Base-by-base conservation (phyloP, 148 eudicot genomes). In the Arctostaphylos glauca region DNA sequence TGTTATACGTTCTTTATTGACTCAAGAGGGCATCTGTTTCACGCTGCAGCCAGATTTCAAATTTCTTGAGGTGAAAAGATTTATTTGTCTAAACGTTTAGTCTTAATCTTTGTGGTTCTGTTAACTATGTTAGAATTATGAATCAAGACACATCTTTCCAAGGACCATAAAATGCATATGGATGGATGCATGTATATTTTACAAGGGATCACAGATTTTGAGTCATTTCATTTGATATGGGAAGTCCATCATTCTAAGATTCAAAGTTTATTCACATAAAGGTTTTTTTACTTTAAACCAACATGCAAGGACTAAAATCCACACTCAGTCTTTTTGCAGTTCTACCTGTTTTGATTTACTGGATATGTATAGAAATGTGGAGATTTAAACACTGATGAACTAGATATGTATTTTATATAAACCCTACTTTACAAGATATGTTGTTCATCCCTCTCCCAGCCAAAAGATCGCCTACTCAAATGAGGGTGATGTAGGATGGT, bases 11-110 rank as follows among this genome's bases (percentile, higher is more conserved):
- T 93, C 99, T 87, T 86, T 96, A 19, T 91, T 96, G 92, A 96
- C 99, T 70, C 99, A 96, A 86, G 99, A 96, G 89, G 99, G 99
- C 81, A 96, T 96, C 55, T 96, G 99, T 90, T 92, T 96, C 86
- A 93, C 95, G 25, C 84, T 96, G 85, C 64, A 96, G 86, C 99
- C 97, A 7, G 94, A 91, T 86, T 96, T 96, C 85, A 96, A 96
- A 82, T 96, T 96, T 90, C 95, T 96, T 77, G 99, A 96, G 99
- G 99, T 96, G 86, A 86, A 52, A 14, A 4, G 47, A 60, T 76
- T 58, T 50, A 43, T 74, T 75, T 46, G 14, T 55, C 60, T 5
- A 49, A 41, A 21, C 13, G 9, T 83, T 53, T n/a, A 15, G 7
- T 3, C 43, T 25, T 19, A 21, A 7, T 41, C 23, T 9, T 23